Percentiles rank a stretch among this genome's conserved stretches.
Evolutionary conservation across 495 filamentous ascomycete genomes (phyloP).

Genomic region (Letharia lupina): DNA sequence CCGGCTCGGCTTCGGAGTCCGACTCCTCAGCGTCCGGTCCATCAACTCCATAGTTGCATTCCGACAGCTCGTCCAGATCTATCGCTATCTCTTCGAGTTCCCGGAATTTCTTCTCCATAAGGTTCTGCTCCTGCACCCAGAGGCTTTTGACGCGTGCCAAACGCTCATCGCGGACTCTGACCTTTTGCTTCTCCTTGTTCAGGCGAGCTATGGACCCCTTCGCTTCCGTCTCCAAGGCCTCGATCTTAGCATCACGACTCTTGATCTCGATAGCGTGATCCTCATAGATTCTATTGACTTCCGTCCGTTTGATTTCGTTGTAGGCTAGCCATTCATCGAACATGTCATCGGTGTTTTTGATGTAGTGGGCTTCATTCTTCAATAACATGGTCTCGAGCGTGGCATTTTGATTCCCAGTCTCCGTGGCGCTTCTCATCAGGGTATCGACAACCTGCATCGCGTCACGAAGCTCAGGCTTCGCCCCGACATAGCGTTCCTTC

Average conservation of each 20-base stretch:
- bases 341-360: conserved; percentile 2
- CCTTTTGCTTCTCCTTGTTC: background rate
- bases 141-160: background rate
- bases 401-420: background rate
- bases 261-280: background rate
- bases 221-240: background rate
- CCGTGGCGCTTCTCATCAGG: conserved; percentile 1
- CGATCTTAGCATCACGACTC: background rate
- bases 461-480: background rate
- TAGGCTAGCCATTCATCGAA: conserved; percentile 4
- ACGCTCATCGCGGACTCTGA: background rate
- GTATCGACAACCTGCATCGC: background rate
- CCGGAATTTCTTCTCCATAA: background rate
- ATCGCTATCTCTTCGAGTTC: background rate
- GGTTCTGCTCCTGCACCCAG: background rate
- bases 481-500: background rate
- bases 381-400: background rate
- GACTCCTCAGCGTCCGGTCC: background rate
- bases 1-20: background rate
- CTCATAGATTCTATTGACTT: background rate
- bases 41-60: background rate
- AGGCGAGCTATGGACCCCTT: background rate
- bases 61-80: background rate
- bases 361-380: background rate
- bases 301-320: background rate